Conservation (phyloP, 257 asterid species). For the Ilex aquifolium region DNA sequence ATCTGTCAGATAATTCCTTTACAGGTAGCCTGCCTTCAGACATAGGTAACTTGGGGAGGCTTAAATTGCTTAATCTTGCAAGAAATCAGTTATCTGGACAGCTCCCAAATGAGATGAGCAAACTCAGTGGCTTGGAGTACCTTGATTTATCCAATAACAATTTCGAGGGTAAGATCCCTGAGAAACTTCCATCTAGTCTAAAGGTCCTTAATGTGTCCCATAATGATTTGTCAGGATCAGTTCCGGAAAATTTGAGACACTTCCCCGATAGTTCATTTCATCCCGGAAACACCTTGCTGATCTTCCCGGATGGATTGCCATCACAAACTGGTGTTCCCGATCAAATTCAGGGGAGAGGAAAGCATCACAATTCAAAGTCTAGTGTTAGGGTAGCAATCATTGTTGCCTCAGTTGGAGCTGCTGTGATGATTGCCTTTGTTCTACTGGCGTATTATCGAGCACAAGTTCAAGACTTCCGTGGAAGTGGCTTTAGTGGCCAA, state of each 20-base stretch:
- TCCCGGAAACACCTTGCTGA: conserved; percentile 57
- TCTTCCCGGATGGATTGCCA: conserved; percentile 14
- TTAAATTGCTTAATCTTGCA: conserved; percentile 60
- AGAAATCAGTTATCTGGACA: conserved; percentile 58
- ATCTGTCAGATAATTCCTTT: conserved; percentile 68
- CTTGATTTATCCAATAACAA: conserved; percentile 67
- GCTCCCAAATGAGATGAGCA: conserved; percentile 61
- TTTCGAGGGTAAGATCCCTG: conserved; percentile 65
- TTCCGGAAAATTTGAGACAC: conserved; percentile 55
- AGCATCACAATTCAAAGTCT: conserved; percentile 31
- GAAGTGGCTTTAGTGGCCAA: conserved; percentile 42
- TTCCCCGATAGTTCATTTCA: conserved; percentile 61
- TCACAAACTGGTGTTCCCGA: conserved; percentile 18
- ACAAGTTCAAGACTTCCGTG: conserved; percentile 42
- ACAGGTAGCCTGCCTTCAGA: conserved; percentile 56
- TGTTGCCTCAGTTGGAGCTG: conserved; percentile 73
- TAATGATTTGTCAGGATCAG: conserved; percentile 56
- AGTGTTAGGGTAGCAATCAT: conserved; percentile 62
- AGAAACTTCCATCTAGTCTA: conserved; percentile 51
- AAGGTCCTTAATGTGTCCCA: conserved; percentile 49
- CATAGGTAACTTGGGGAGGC: conserved; percentile 68
- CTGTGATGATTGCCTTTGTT: conserved; percentile 63
- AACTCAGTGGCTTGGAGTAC: conserved; percentile 54
- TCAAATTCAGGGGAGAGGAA: conserved; percentile 5
- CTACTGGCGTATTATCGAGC: conserved; percentile 69